Conservation (phyloP, 2,329 filamentous ascomycete genomes). For the Fusarium sp. region DNA sequence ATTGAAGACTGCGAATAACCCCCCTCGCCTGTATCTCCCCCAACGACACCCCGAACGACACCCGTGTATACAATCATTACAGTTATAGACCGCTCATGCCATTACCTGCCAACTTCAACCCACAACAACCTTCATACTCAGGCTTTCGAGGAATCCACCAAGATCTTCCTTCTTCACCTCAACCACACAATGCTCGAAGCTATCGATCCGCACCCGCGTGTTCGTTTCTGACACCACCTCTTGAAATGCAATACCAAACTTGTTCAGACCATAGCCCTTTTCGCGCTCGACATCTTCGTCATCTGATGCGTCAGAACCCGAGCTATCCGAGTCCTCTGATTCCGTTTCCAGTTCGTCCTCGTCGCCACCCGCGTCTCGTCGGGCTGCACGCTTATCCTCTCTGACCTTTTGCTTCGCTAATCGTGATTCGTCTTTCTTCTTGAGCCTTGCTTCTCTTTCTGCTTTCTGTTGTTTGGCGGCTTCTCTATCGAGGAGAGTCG, state of each 20-base stretch:
- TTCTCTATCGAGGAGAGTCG: constrained; percentile 76
- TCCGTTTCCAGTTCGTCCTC: constrained; percentile 64
- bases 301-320: constrained; percentile 63
- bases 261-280: constrained; percentile 82
- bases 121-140: constrained; percentile 91
- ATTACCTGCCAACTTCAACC: constrained; percentile 56
- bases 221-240: constrained; percentile 94
- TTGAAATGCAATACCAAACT: constrained; percentile 95
- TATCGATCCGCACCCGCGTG: constrained; percentile 90
- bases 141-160: constrained; percentile 86
- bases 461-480: constrained; percentile 73
- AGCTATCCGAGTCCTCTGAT: constrained; percentile 57
- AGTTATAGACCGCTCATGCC: neutral
- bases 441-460: constrained; percentile 73
- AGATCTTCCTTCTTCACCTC: constrained; percentile 98
- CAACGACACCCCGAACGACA: constrained; percentile 7
- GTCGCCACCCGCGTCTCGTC: constrained; percentile 61
- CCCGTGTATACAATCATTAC: constrained; percentile 18
- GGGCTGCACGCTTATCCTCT: constrained; percentile 73
- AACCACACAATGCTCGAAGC: constrained; percentile 96
- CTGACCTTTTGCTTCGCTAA: constrained; percentile 69
- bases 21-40: constrained; percentile 16
- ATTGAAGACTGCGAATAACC: constrained; percentile 20
- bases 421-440: constrained; percentile 70
- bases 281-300: constrained; percentile 67